Evolutionary conservation across 805 yeast genomes (phyloP).

Genomic region (Maudiozyma barnettii): DNA sequence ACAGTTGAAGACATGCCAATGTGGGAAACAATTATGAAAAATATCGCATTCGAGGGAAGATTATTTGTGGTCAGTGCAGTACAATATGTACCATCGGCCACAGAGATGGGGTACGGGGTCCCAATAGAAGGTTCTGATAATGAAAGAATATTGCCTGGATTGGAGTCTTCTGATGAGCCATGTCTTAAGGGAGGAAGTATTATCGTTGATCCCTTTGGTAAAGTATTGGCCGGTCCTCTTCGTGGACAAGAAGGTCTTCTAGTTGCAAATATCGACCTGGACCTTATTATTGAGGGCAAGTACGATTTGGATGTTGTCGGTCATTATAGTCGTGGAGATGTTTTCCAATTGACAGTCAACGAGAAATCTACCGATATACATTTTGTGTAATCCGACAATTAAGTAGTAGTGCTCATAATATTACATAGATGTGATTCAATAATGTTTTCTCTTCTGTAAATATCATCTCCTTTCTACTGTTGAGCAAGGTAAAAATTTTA

Average conservation of each 20-base stretch:
- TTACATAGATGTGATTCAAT: too few relatives aligned
- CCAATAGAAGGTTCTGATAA: background rate
- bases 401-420: too few relatives aligned
- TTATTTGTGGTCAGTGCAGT: background rate
- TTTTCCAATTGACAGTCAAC: background rate
- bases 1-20: background rate
- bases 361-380: background rate
- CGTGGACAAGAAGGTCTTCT: background rate
- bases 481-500: too few relatives aligned
- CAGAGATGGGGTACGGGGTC: background rate
- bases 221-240: background rate
- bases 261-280: background rate
- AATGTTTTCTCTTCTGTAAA: too few relatives aligned
- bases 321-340: background rate
- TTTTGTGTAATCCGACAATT: background rate
- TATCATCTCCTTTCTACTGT: too few relatives aligned
- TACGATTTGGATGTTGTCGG: conserved; percentile 1
- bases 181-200: background rate
- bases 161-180: background rate
- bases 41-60: background rate
- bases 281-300: background rate
- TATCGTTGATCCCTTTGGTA: background rate
- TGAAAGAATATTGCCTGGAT: background rate
- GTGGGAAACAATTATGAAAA: background rate
- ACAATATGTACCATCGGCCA: background rate